Percentiles rank a stretch among this genome's conserved stretches.
Conservation (phyloP, 169 alveolate species). For the Miamiensis avidus region DNA sequence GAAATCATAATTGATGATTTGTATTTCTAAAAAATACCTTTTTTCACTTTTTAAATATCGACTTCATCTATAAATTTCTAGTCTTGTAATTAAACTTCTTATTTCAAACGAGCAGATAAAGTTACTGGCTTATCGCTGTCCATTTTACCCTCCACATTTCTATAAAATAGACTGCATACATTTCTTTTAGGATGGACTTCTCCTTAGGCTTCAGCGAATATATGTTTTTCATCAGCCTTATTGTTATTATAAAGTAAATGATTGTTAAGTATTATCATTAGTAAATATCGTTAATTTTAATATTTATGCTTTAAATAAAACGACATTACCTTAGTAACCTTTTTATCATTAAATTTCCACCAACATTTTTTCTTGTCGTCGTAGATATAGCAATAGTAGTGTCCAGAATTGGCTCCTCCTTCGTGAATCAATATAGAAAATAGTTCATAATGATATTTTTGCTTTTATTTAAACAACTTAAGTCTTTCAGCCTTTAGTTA, state of each 20-base stretch:
- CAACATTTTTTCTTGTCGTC: constrained; percentile 19
- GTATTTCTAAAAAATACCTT: neutral
- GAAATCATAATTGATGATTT: neutral
- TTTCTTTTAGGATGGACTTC: constrained; percentile 4
- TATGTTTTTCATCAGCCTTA: neutral
- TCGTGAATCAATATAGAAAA: constrained; percentile 36
- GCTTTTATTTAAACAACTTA: constrained; percentile 2
- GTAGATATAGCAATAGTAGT: constrained; percentile 36
- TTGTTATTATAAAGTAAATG: too few relatives aligned
- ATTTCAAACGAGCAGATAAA: neutral
- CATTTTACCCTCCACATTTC: neutral
- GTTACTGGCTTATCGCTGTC: neutral
- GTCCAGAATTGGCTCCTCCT: constrained; percentile 34
- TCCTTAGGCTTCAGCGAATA: neutral
- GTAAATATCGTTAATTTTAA: neutral
- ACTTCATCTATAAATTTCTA: neutral
- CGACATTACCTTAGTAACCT: constrained; percentile 25
- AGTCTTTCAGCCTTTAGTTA: constrained; percentile 8
- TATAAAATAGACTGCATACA: constrained; percentile 27
- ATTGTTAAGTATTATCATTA: neutral
- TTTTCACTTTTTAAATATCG: neutral
- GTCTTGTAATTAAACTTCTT: neutral
- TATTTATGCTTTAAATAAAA: neutral
- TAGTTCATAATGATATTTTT: constrained; percentile 15
- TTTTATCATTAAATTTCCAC: constrained; percentile 42